These are phyloP conservation scores for Cadophora sp. DNA, from an alignment of 2,329 filamentous ascomycete genomes.

Conservation along the genomic window DNA sequence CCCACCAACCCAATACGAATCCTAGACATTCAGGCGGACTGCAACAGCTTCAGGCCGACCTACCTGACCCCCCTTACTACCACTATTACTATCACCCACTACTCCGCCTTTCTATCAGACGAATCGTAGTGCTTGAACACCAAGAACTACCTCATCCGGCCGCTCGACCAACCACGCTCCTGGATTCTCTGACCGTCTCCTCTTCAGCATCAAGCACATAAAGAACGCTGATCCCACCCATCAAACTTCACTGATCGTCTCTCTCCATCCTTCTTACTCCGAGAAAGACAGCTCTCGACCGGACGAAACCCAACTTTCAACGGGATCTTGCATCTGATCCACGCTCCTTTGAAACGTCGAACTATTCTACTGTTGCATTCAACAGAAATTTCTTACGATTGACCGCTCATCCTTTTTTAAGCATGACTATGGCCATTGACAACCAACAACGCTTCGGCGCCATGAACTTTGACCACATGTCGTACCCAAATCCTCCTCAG, in stretches of 20 bases:
- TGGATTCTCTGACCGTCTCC: slow-evolving; percentile 30
- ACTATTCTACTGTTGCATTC: slow-evolving; percentile 12
- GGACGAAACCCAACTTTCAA: slow-evolving; percentile 33
- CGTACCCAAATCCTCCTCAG: slow-evolving; percentile 70
- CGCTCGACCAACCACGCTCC: slow-evolving; percentile 36
- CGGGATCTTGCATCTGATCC: slow-evolving; percentile 46
- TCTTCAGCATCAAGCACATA: slow-evolving; percentile 41
- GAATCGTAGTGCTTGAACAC: slow-evolving; percentile 21
- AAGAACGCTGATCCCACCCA: slow-evolving; percentile 45
- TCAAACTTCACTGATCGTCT: slow-evolving; percentile 38
- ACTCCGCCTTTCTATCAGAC: slow-evolving; percentile 33
- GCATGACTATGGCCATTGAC: slow-evolving; percentile 96
- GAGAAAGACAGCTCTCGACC: slow-evolving; percentile 29
- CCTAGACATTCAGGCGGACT: slow-evolving; percentile 27
- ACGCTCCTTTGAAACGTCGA: slow-evolving; percentile 35
- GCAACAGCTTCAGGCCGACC: slow-evolving; percentile 21
- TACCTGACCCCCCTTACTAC: slow-evolving; percentile 6
- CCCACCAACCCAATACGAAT: slow-evolving; percentile 19
- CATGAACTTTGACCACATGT: slow-evolving; percentile 82
- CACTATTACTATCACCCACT: not conserved
- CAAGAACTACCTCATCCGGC: slow-evolving; percentile 23
- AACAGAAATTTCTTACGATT: slow-evolving; percentile 1
- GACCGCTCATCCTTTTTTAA: slow-evolving; percentile 27
- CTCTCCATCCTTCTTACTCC: slow-evolving; percentile 32
- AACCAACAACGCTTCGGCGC: slow-evolving; percentile 81